phyloP scores from a whole-genome alignment of 805 yeast species.

The Metschnikowia borealis region DNA sequence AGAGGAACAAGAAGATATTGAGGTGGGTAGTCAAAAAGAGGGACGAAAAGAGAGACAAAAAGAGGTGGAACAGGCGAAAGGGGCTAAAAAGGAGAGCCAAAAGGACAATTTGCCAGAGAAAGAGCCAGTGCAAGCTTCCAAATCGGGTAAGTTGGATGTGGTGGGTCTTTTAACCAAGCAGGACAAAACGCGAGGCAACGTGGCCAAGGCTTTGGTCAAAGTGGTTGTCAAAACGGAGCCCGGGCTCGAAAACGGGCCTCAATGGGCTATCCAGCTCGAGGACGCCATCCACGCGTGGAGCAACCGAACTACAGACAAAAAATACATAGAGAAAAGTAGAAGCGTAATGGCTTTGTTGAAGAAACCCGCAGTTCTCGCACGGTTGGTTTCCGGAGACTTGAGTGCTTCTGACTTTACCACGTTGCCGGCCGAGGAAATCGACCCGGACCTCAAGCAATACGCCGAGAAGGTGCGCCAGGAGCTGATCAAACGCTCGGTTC shows the following conservation, averaged over 20 bases:
- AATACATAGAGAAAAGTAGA: slow-evolving; percentile 67
- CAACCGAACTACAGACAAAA: slow-evolving; percentile 29
- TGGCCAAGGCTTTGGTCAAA: slow-evolving; percentile 47
- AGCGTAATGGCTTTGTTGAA: slow-evolving; percentile 61
- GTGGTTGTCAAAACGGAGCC: slow-evolving; percentile 41
- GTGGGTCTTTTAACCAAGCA: slow-evolving; percentile 2
- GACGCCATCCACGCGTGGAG: slow-evolving; percentile 39
- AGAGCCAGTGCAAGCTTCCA: neutral
- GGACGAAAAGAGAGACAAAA: no score
- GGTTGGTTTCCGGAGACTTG: slow-evolving; percentile 52
- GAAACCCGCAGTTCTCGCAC: slow-evolving; percentile 52
- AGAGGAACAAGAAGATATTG: slow-evolving; percentile 18
- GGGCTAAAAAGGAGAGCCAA: neutral
- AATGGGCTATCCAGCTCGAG: slow-evolving; percentile 53
- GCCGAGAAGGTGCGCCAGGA: slow-evolving; percentile 71
- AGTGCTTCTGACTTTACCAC: slow-evolving; percentile 56
- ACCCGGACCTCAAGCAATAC: slow-evolving; percentile 66
- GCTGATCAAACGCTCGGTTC: slow-evolving; percentile 62
- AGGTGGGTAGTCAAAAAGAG: no score
- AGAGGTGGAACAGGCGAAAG: no score
- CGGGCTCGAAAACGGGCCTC: slow-evolving; percentile 32
- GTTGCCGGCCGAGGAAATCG: slow-evolving; percentile 72
- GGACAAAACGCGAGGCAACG: slow-evolving; percentile 43
- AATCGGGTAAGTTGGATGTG: neutral
- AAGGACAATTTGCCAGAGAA: neutral